A percentile compares a stretch with the other conserved stretches of the same genome.
Conservation (phyloP, 163 green algal species). For the Scenedesmus sp. region DNA sequence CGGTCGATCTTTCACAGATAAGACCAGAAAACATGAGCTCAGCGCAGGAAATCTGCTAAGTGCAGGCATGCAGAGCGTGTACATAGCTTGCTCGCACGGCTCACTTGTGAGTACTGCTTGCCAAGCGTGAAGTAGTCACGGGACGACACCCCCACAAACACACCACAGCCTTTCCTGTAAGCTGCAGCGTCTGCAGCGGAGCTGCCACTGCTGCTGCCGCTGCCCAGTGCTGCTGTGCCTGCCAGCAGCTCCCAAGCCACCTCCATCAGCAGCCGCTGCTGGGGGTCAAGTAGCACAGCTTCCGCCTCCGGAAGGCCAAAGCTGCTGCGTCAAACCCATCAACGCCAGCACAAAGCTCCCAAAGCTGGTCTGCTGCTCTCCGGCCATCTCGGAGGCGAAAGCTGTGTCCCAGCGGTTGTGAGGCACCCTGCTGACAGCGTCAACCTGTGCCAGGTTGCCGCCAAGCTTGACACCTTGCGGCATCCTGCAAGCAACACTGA, state of each 20-base stretch:
- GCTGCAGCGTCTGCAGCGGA: constrained; percentile 62
- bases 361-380: constrained; percentile 66
- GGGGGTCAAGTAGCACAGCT: constrained; percentile 85
- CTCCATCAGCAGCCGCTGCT: constrained; percentile 89
- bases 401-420: constrained; percentile 76
- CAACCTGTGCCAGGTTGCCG: constrained; percentile 6
- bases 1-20: too few species aligned
- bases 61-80: too few species aligned
- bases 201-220: constrained; percentile 58
- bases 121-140: constrained; percentile 74
- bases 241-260: constrained; percentile 47
- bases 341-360: constrained; percentile 73
- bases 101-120: constrained; percentile 25
- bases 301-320: constrained; percentile 79
- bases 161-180: constrained; percentile 63
- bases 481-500: neutral
- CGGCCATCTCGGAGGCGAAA: neutral
- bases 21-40: too few species aligned
- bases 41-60: too few species aligned
- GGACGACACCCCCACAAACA: constrained; percentile 81
- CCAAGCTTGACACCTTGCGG: neutral
- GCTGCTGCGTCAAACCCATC: constrained; percentile 79
- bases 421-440: constrained; percentile 67
- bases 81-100: neutral
- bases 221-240: neutral